These are phyloP conservation scores for Nakaseomyces kungkrabaensis DNA, from an alignment of 1,139 yeast species.

Conservation along the genomic window DNA sequence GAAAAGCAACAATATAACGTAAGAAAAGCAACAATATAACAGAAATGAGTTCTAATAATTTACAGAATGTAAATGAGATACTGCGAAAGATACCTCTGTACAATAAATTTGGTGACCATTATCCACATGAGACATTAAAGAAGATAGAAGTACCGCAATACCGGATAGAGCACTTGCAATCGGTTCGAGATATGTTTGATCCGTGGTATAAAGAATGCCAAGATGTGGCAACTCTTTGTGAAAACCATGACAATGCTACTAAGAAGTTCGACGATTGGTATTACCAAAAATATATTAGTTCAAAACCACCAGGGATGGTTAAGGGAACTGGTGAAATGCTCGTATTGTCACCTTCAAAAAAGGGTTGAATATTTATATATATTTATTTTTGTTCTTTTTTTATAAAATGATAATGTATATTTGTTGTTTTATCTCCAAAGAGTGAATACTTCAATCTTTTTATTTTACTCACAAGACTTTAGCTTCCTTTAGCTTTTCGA, in stretches of 20 bases:
- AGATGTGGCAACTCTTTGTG: slow-evolving; percentile 6
- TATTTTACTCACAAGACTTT: slow-evolving; percentile 38
- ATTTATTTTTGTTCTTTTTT: slow-evolving; percentile 2
- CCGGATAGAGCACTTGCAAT: slow-evolving; percentile 14
- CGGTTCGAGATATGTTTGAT: slow-evolving; percentile 17
- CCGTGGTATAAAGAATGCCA: slow-evolving; percentile 26
- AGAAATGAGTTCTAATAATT: neutral
- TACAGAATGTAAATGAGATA: slow-evolving; percentile 13
- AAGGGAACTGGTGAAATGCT: slow-evolving; percentile 6
- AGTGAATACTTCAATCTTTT: neutral
- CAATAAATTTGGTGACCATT: slow-evolving; percentile 18
- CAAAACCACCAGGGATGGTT: slow-evolving; percentile 26
- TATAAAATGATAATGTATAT: neutral
- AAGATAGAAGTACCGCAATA: slow-evolving; percentile 14
- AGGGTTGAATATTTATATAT: neutral
- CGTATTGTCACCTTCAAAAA: slow-evolving; percentile 21
- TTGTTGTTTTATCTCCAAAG: slow-evolving; percentile 3
- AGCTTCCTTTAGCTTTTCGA: slow-evolving; percentile 64
- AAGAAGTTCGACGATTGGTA: slow-evolving; percentile 23
- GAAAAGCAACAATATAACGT: no score
- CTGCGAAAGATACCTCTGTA: slow-evolving; percentile 18
- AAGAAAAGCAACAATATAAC: no score
- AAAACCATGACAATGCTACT: slow-evolving; percentile 10
- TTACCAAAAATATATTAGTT: slow-evolving; percentile 15
- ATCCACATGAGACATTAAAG: slow-evolving; percentile 14